phyloP scores from a whole-genome alignment of 2,329 filamentous ascomycete species.

The Microcyclospora pomicola region DNA sequence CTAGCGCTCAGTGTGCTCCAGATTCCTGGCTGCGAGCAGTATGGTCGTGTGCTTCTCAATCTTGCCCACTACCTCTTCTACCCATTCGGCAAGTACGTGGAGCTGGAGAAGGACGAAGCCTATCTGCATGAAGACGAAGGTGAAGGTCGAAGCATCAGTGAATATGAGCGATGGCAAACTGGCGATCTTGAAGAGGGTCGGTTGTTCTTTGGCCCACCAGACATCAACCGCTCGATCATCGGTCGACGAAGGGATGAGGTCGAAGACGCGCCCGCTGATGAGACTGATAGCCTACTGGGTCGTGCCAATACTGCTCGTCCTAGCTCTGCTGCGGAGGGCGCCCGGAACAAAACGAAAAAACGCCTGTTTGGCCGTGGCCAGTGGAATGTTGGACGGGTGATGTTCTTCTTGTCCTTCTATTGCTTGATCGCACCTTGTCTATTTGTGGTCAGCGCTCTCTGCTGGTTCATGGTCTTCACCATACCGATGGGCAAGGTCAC shows the following conservation, averaged over 20 bases:
- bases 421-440: conserved; percentile 76
- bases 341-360: conserved; percentile 45
- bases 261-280: conserved; percentile 58
- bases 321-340: conserved; percentile 13
- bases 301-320: conserved; percentile 20
- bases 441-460: conserved; percentile 72
- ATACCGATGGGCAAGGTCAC: conserved; percentile 98
- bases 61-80: conserved; percentile 82
- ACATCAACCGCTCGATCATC: conserved; percentile 58
- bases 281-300: conserved; percentile 80
- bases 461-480: conserved; percentile 94
- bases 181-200: conserved; percentile 91
- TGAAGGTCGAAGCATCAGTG: conserved; percentile 90
- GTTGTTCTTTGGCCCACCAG: conserved; percentile 80
- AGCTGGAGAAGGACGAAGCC: conserved; percentile 81
- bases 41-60: conserved; percentile 73
- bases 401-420: conserved; percentile 96
- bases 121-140: conserved; percentile 91
- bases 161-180: conserved; percentile 98
- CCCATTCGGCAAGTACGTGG: conserved; percentile 92
- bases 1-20: conserved; percentile 68
- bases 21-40: conserved; percentile 66
- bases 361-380: conserved; percentile 87
- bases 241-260: conserved; percentile 78
- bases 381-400: conserved; percentile 86